These are phyloP conservation scores for Vachellia collinsii DNA, from an alignment of 306 rosid species.

Conservation along the genomic window DNA sequence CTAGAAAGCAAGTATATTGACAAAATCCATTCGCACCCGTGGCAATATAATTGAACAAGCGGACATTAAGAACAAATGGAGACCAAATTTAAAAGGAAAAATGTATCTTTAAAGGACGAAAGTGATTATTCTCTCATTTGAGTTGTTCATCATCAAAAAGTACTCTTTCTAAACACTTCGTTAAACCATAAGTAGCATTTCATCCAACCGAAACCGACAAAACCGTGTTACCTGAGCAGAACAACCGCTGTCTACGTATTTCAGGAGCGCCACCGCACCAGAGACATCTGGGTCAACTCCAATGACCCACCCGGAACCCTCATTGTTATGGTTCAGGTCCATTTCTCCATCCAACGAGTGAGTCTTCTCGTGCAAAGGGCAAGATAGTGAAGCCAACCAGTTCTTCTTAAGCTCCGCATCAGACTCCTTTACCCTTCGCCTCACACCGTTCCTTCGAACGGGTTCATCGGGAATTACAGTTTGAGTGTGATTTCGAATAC, in stretches of 20 bases:
- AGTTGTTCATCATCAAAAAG: not conserved
- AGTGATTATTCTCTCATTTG: not conserved
- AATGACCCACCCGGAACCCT: slow-evolving; percentile 59
- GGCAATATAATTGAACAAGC: not conserved
- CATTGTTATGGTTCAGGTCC: slow-evolving; percentile 22
- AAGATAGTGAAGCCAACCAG: slow-evolving; percentile 87
- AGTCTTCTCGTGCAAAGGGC: slow-evolving; percentile 44
- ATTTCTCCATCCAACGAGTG: slow-evolving; percentile 32
- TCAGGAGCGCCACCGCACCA: slow-evolving; percentile 83
- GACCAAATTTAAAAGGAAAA: not conserved
- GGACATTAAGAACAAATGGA: not conserved
- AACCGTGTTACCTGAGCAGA: slow-evolving; percentile 64
- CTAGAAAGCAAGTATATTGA: not conserved
- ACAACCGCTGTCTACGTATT: slow-evolving; percentile 42
- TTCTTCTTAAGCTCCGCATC: slow-evolving; percentile 65
- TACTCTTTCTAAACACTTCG: not conserved
- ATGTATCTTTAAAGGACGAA: not conserved
- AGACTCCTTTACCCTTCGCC: slow-evolving; percentile 42
- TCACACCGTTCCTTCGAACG: not conserved
- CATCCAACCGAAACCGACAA: not conserved
- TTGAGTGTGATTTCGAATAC: slow-evolving; percentile 20
- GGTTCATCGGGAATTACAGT: slow-evolving; percentile 34
- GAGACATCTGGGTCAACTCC: slow-evolving; percentile 86
- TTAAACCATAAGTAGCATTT: slow-evolving; percentile 2
- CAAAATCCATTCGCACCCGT: not conserved